These are phyloP conservation scores for Debaryomyces psychrophilus DNA, from an alignment of 1,139 yeast genomes.

Conservation along the genomic window DNA sequence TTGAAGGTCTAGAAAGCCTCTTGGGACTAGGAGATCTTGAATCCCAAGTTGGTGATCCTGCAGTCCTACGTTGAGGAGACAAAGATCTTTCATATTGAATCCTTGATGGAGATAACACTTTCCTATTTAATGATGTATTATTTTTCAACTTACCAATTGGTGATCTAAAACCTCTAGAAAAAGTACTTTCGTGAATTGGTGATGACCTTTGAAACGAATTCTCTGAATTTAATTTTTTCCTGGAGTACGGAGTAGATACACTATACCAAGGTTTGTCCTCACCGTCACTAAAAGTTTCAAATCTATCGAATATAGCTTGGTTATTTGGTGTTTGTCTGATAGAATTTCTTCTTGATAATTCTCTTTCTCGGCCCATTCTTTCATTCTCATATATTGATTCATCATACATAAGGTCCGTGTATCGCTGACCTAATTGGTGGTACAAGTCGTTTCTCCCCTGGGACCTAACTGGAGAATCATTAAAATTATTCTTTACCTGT, in stretches of 20 bases:
- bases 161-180: slow-evolving; percentile 6
- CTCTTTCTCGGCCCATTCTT: background rate
- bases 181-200: slow-evolving; percentile 5
- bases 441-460: slow-evolving; percentile 1
- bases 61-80: slow-evolving; percentile 7
- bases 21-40: slow-evolving; percentile 7
- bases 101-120: slow-evolving; percentile 10
- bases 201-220: slow-evolving; percentile 4
- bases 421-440: background rate
- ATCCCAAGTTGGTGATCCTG: background rate
- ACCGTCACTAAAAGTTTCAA: slow-evolving; percentile 14
- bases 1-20: slow-evolving; percentile 10
- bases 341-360: slow-evolving; percentile 1
- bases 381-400: background rate
- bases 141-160: slow-evolving; percentile 7
- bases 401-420: background rate
- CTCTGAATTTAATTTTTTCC: background rate
- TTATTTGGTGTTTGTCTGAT: slow-evolving; percentile 4
- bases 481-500: slow-evolving; percentile 3
- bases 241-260: slow-evolving; percentile 29
- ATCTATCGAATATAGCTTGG: background rate
- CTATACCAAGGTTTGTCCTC: slow-evolving; percentile 21
- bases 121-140: slow-evolving; percentile 6
- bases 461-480: slow-evolving; percentile 7
- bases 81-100: slow-evolving; percentile 3